phyloP scores from a whole-genome alignment of 1,284 basidiomycete species.

The Cutaneotrichosporon mucoides region DNA sequence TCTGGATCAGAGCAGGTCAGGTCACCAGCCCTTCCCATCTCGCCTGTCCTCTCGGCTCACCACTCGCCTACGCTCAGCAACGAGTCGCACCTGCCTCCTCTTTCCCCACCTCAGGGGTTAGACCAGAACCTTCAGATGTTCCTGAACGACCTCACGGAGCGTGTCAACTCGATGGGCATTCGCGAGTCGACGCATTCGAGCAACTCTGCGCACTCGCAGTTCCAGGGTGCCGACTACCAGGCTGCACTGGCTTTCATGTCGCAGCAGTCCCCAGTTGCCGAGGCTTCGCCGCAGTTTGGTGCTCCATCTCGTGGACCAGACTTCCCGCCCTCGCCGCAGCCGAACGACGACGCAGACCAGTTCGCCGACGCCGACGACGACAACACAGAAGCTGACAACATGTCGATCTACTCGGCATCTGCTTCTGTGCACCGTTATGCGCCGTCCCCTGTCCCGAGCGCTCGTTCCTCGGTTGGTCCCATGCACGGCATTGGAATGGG shows the following conservation, averaged over 20 bases:
- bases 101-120: constrained; percentile 49
- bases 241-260: constrained; percentile 40
- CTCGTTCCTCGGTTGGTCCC: neutral
- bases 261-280: constrained; percentile 12
- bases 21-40: neutral
- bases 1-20: neutral
- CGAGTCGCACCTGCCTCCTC: neutral
- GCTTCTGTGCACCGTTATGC: constrained; percentile 19
- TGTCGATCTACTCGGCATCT: constrained; percentile 34
- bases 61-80: neutral
- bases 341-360: constrained; percentile 44
- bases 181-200: constrained; percentile 49
- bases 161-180: constrained; percentile 55
- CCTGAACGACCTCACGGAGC: constrained; percentile 57
- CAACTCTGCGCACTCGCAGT: constrained; percentile 43
- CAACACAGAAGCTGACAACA: constrained; percentile 37
- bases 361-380: constrained; percentile 58
- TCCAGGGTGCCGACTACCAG: constrained; percentile 35
- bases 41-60: constrained; percentile 1
- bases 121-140: constrained; percentile 56
- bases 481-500: constrained; percentile 12
- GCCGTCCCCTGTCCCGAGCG: constrained; percentile 16
- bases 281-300: constrained; percentile 2
- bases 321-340: neutral
- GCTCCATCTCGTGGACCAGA: neutral